These are phyloP conservation scores for Penicillium brevicompactum DNA, from an alignment of 2,329 filamentous ascomycete species.

Conservation along the genomic window DNA sequence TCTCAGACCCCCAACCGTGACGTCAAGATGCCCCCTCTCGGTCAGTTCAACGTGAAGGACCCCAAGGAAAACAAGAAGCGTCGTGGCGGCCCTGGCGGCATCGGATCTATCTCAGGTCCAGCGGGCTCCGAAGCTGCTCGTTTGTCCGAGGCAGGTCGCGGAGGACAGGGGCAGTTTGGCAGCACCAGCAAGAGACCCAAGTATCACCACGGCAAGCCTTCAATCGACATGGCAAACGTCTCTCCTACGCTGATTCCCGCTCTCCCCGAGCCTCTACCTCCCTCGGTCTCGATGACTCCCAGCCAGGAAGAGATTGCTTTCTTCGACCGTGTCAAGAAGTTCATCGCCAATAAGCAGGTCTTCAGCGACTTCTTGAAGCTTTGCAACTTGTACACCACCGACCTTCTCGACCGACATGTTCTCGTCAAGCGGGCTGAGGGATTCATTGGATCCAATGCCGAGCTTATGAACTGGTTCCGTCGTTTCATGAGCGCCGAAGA, in stretches of 20 bases:
- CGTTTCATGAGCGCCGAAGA: constrained; percentile 74
- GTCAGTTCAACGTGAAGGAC: constrained; percentile 85
- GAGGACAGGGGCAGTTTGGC: constrained; percentile 40
- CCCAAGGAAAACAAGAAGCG: constrained; percentile 93
- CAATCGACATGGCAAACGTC: constrained; percentile 60
- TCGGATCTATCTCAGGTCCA: constrained; percentile 38
- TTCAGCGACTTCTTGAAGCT: constrained; percentile 97
- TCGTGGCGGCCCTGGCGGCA: constrained; percentile 57
- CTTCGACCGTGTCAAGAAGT: constrained; percentile 96
- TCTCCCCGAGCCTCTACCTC: constrained; percentile 82
- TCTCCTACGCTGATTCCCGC: constrained; percentile 88
- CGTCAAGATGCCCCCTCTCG: constrained; percentile 82
- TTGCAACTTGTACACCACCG: constrained; percentile 91
- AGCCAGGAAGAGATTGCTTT: constrained; percentile 85
- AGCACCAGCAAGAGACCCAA: constrained; percentile 68
- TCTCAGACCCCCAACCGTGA: constrained; percentile 55
- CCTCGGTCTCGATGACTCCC: constrained; percentile 71
- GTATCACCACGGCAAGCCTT: constrained; percentile 67
- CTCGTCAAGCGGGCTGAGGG: constrained; percentile 78
- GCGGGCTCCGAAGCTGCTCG: constrained; percentile 33
- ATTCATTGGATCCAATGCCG: constrained; percentile 85
- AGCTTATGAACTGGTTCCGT: constrained; percentile 88
- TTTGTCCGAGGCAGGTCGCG: constrained; percentile 37
- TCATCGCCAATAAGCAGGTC: constrained; percentile 84
- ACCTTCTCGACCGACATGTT: constrained; percentile 83